A percentile compares a stretch with the other conserved stretches of the same genome.
phyloP scores from a whole-genome alignment of 495 filamentous ascomycete species.

The Tetracladium setigerum region DNA sequence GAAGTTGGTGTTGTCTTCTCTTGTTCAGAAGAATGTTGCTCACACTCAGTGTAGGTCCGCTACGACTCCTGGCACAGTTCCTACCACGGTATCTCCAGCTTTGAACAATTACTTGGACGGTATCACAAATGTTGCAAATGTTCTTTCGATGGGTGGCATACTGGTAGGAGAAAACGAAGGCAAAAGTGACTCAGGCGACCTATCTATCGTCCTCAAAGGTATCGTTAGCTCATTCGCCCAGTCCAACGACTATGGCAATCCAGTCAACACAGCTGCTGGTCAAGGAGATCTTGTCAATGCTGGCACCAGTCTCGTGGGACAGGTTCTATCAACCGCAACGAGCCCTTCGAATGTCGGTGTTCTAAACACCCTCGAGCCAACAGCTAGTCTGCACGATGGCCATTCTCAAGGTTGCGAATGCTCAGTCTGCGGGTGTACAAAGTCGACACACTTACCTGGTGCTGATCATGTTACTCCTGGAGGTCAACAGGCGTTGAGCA shows the following conservation, averaged over 20 bases:
- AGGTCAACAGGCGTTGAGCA: too few relatives aligned
- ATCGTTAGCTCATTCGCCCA: too few relatives aligned
- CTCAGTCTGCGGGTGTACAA: too few relatives aligned
- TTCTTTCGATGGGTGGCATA: neutral
- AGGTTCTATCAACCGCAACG: conserved; percentile 8
- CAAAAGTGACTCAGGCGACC: neutral
- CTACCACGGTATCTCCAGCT: neutral
- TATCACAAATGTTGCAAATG: conserved; percentile 1
- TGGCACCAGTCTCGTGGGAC: conserved; percentile 8
- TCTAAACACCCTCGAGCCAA: neutral
- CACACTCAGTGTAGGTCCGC: neutral
- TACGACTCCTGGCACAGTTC: neutral
- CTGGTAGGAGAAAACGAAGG: too few relatives aligned
- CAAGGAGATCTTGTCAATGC: conserved; percentile 6
- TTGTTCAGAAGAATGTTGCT: neutral
- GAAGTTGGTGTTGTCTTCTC: conserved; percentile 3
- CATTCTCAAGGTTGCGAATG: too few relatives aligned
- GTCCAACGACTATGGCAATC: neutral
- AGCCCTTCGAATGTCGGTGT: conserved; percentile 7
- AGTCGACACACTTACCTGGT: too few relatives aligned
- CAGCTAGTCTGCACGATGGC: neutral
- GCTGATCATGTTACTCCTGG: too few relatives aligned
- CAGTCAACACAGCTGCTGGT: neutral
- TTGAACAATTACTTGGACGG: neutral
- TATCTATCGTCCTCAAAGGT: neutral